Evolutionary conservation across 495 filamentous ascomycete genomes (phyloP).

Genomic region (Neurospora discreta): DNA sequence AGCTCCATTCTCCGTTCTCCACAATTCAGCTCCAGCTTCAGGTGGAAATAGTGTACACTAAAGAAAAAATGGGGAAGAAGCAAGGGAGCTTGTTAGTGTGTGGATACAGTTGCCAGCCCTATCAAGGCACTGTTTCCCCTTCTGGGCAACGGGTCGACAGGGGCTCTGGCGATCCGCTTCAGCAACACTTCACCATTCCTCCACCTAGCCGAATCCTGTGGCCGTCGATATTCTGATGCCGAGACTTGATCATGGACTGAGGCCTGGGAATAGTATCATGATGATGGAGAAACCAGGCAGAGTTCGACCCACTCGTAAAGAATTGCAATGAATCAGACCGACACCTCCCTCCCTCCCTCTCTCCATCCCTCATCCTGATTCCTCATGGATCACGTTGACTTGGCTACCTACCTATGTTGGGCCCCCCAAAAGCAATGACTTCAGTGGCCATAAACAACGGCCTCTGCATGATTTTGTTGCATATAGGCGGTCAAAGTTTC

Average conservation of each 20-base stretch:
- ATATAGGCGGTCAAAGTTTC: neutral
- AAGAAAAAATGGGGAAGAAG: neutral
- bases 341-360: too few relatives aligned
- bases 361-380: too few relatives aligned
- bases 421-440: neutral
- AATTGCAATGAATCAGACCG: neutral
- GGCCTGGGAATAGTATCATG: neutral
- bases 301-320: neutral
- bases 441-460: neutral
- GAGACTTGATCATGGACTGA: neutral
- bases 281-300: neutral
- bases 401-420: too few relatives aligned
- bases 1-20: neutral
- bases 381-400: too few relatives aligned
- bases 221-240: neutral
- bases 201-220: neutral
- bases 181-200: neutral
- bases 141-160: neutral
- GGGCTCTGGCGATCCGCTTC: neutral
- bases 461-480: neutral
- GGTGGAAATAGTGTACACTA: too few relatives aligned
- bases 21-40: neutral
- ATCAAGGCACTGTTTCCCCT: neutral
- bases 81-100: neutral
- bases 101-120: neutral